These are phyloP conservation scores for Flammula alnicola DNA, from an alignment of 1,284 basidiomycete genomes.

Conservation along the genomic window DNA sequence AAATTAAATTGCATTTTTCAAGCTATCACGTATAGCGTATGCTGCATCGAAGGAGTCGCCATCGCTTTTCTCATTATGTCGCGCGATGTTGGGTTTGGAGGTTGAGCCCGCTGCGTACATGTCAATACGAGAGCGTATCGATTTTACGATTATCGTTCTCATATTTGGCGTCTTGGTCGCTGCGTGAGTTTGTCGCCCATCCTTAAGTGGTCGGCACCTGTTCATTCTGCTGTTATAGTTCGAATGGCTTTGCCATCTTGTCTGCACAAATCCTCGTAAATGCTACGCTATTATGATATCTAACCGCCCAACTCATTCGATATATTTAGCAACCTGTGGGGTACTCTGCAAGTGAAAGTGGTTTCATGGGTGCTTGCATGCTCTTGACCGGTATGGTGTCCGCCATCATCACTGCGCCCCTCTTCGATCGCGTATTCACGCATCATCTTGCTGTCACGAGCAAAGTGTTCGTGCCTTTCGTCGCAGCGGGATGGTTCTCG, in stretches of 20 bases:
- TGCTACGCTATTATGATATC: conserved; percentile 12
- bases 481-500: conserved; percentile 67
- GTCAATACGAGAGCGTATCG: conserved; percentile 65
- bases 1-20: background rate
- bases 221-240: conserved; percentile 31
- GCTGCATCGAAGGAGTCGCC: conserved; percentile 63
- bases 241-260: conserved; percentile 62
- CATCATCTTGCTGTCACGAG: conserved; percentile 63
- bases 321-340: conserved; percentile 65
- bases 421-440: conserved; percentile 80
- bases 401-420: conserved; percentile 67
- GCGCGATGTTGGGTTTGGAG: conserved; percentile 56
- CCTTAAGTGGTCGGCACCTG: background rate
- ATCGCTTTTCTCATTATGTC: conserved; percentile 56
- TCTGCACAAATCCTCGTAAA: conserved; percentile 70
- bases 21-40: conserved; percentile 54
- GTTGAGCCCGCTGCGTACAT: conserved; percentile 53
- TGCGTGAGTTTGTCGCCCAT: conserved; percentile 51
- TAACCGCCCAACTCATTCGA: conserved; percentile 2
- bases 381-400: conserved; percentile 71
- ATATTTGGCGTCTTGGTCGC: conserved; percentile 70
- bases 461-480: conserved; percentile 64
- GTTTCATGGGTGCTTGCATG: conserved; percentile 71
- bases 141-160: conserved; percentile 62
- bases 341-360: conserved; percentile 65